A percentile compares a stretch with the other conserved stretches of the same genome.
These are phyloP conservation scores for Pleurostoma richardsiae DNA, from an alignment of 2,329 filamentous ascomycete genomes.

Conservation along the genomic window DNA sequence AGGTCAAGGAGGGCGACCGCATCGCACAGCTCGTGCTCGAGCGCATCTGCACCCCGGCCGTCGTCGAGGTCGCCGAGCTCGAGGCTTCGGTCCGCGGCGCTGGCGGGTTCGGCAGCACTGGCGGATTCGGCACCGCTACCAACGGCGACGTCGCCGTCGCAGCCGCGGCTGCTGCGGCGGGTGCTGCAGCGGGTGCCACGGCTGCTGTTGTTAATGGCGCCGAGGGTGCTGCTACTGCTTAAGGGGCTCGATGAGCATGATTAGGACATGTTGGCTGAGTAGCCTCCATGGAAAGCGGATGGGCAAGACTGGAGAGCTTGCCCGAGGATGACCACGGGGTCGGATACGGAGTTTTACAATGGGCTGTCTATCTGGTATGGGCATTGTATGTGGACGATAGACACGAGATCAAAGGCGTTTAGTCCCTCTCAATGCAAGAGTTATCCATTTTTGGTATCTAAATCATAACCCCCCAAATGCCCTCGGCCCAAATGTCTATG, in stretches of 20 bases:
- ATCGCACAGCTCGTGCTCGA: conserved; percentile 92
- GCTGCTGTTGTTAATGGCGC: not conserved
- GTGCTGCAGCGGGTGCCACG: conserved; percentile 1
- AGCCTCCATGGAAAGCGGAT: too few relatives aligned
- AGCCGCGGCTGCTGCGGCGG: not conserved
- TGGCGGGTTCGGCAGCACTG: conserved; percentile 89
- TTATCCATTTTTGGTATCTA: too few relatives aligned
- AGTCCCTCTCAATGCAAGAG: too few relatives aligned
- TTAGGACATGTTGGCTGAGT: too few relatives aligned
- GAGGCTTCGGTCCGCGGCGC: conserved; percentile 87
- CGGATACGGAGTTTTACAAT: too few relatives aligned
- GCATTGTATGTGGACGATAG: too few relatives aligned
- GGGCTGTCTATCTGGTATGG: too few relatives aligned
- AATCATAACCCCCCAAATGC: too few relatives aligned
- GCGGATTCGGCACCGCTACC: conserved; percentile 24
- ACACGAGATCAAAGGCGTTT: too few relatives aligned
- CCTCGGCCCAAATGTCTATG: not conserved
- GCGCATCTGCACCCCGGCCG: conserved; percentile 88
- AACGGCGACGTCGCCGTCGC: conserved; percentile 1
- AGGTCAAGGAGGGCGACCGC: conserved; percentile 78
- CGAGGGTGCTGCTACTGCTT: not conserved
- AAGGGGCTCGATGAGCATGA: too few relatives aligned
- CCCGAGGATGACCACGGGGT: too few relatives aligned
- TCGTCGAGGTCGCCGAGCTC: conserved; percentile 82
- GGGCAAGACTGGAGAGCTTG: too few relatives aligned